These are phyloP conservation scores for Clonostachys chloroleuca DNA, from an alignment of 2,329 filamentous ascomycete genomes.

Conservation along the genomic window DNA sequence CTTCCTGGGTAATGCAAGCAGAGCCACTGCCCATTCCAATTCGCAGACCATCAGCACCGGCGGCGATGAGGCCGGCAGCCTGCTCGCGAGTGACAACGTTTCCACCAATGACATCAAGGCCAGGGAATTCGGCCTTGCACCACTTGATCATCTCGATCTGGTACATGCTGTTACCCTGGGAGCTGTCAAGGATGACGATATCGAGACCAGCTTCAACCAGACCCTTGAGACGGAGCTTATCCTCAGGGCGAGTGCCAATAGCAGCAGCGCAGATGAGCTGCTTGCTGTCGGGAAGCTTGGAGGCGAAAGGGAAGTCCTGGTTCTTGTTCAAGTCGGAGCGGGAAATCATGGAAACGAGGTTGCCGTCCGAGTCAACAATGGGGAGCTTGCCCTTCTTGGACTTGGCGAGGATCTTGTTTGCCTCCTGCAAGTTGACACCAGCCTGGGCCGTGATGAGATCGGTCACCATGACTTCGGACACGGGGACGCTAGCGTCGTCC, in stretches of 20 bases:
- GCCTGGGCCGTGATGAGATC: constrained; percentile 84
- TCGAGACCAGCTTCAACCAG: constrained; percentile 94
- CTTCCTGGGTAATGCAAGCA: constrained; percentile 98
- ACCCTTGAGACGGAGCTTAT: constrained; percentile 80
- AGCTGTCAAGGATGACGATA: constrained; percentile 92
- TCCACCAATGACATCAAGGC: constrained; percentile 91
- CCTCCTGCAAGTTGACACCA: constrained; percentile 80
- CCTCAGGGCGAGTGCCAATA: constrained; percentile 90
- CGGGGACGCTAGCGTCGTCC: constrained; percentile 63
- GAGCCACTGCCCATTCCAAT: constrained; percentile 99
- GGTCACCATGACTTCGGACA: constrained; percentile 91
- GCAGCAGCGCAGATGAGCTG: constrained; percentile 94
- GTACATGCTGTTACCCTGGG: constrained; percentile 97
- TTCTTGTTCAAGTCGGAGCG: constrained; percentile 98
- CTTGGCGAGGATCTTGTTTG: constrained; percentile 87
- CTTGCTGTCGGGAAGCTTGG: constrained; percentile 94
- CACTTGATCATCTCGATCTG: constrained; percentile 98
- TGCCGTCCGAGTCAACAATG: constrained; percentile 78
- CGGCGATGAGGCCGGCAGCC: constrained; percentile 85
- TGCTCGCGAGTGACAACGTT: constrained; percentile 98
- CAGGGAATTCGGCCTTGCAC: constrained; percentile 82
- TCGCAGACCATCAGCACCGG: constrained; percentile 91
- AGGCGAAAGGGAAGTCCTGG: constrained; percentile 91
- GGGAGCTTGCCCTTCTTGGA: constrained; percentile 99
- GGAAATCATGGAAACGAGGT: constrained; percentile 87